Conservation (phyloP, 2,329 filamentous ascomycete species). For the Elsinoe batatas region DNA sequence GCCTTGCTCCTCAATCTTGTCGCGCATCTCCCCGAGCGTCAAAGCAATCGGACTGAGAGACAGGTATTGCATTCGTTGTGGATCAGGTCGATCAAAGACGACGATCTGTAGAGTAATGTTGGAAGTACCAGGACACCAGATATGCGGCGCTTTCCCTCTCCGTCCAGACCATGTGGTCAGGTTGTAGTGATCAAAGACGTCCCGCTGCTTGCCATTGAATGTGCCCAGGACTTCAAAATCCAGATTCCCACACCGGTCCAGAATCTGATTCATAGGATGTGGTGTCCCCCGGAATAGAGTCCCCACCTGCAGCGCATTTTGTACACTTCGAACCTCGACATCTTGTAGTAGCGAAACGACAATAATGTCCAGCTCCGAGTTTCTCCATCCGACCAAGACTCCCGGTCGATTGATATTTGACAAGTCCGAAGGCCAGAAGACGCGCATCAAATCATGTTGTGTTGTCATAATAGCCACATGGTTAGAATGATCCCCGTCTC, state of each 20-base stretch:
- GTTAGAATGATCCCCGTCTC: conserved; percentile 84
- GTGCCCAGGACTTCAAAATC: conserved; percentile 79
- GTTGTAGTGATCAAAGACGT: conserved; percentile 56
- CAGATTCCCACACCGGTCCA: conserved; percentile 71
- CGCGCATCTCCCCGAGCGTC: conserved; percentile 64
- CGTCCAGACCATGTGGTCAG: conserved; percentile 50
- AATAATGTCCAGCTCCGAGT: conserved; percentile 81
- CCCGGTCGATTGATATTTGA: conserved; percentile 63
- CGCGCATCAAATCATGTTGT: conserved; percentile 79
- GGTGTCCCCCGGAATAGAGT: conserved; percentile 74
- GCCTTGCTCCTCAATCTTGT: conserved; percentile 28
- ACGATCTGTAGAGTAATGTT: conserved; percentile 75
- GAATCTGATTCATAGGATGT: conserved; percentile 70
- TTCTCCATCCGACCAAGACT: conserved; percentile 90
- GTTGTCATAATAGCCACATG: conserved; percentile 53
- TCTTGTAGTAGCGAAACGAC: conserved; percentile 83
- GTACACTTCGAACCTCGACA: conserved; percentile 81
- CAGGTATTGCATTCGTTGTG: conserved; percentile 89
- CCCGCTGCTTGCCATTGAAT: conserved; percentile 53
- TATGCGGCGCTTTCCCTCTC: conserved; percentile 51
- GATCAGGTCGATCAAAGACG: conserved; percentile 76
- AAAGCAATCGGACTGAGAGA: conserved; percentile 83
- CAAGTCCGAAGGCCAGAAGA: conserved; percentile 95
- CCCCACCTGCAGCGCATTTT: conserved; percentile 74
- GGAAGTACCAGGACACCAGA: conserved; percentile 57